A percentile compares a stretch with the other conserved stretches of the same genome.
phyloP scores from a whole-genome alignment of 352 stramenopile genomes.

The Pythium monospermum region DNA sequence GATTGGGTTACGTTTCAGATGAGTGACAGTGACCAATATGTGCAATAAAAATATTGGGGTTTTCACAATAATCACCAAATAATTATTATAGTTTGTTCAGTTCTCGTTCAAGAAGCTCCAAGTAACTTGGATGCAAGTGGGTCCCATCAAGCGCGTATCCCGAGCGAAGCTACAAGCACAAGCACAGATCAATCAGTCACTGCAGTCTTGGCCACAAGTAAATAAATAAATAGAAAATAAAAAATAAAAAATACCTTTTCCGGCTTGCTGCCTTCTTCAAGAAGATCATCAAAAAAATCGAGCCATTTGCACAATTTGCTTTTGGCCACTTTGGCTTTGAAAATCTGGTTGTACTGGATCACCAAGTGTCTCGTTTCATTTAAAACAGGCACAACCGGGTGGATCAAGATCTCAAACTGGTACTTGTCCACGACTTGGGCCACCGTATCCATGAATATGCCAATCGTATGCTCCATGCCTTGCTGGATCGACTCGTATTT shows the following conservation, averaged over 20 bases:
- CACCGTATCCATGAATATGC: conserved; percentile 76
- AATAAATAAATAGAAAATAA: neutral
- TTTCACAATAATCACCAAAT: conserved; percentile 2
- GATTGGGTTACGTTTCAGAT: too few relatives aligned
- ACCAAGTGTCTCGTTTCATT: conserved; percentile 84
- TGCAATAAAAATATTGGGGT: neutral
- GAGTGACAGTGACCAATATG: too few relatives aligned
- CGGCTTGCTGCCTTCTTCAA: conserved; percentile 34
- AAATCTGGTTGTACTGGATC: conserved; percentile 78
- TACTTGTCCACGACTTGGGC: conserved; percentile 44
- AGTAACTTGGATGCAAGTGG: conserved; percentile 77
- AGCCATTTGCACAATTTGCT: conserved; percentile 77
- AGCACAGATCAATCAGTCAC: neutral
- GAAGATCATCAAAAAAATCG: conserved; percentile 84
- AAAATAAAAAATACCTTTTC: conserved; percentile 34
- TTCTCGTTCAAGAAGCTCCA: conserved; percentile 38
- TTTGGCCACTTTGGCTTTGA: conserved; percentile 31
- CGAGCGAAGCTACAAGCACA: conserved; percentile 35
- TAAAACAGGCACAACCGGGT: conserved; percentile 87
- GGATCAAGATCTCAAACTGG: conserved; percentile 69
- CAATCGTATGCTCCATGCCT: conserved; percentile 72
- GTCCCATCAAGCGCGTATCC: conserved; percentile 75
- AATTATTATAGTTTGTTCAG: conserved; percentile 6
- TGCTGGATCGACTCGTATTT: conserved; percentile 82
- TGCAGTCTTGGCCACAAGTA: neutral